Percentiles rank a stretch among this genome's conserved stretches.
Evolutionary conservation across 2,329 filamentous ascomycete genomes (phyloP).

Genomic region (Paecilomyces fulvus): DNA sequence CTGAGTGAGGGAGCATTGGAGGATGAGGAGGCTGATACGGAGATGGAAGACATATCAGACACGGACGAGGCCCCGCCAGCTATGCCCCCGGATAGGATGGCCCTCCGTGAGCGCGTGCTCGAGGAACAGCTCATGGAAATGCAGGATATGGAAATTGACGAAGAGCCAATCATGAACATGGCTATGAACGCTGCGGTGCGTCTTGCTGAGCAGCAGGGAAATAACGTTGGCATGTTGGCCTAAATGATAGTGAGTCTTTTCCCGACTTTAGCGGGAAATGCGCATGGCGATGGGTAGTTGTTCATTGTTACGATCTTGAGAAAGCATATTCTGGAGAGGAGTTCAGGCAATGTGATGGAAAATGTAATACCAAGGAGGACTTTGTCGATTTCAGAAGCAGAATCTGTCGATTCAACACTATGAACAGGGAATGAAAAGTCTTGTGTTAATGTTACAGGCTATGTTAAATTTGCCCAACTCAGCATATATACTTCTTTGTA

Average conservation of each 20-base stretch:
- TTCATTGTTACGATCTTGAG: neutral
- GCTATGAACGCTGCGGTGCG: neutral
- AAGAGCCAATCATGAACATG: neutral
- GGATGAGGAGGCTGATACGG: neutral
- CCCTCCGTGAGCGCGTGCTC: neutral
- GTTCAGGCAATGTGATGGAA: neutral
- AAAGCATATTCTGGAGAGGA: neutral
- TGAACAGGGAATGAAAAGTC: neutral
- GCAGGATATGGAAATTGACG: neutral
- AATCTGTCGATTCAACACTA: neutral
- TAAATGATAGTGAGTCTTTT: neutral
- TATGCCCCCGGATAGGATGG: neutral
- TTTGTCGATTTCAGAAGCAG: neutral
- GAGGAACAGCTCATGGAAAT: neutral
- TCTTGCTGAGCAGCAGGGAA: neutral
- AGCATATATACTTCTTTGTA: too few species aligned
- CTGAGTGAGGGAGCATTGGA: neutral
- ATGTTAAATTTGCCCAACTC: too few species aligned
- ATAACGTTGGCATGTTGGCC: neutral
- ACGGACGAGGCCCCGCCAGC: neutral
- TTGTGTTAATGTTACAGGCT: too few species aligned
- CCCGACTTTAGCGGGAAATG: neutral
- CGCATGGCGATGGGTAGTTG: neutral
- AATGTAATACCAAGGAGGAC: neutral
- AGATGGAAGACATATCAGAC: neutral